Percentiles rank a stretch among this genome's conserved stretches.
Conservation (phyloP, 129 eudicot species). For the Centaurea solstitialis region DNA sequence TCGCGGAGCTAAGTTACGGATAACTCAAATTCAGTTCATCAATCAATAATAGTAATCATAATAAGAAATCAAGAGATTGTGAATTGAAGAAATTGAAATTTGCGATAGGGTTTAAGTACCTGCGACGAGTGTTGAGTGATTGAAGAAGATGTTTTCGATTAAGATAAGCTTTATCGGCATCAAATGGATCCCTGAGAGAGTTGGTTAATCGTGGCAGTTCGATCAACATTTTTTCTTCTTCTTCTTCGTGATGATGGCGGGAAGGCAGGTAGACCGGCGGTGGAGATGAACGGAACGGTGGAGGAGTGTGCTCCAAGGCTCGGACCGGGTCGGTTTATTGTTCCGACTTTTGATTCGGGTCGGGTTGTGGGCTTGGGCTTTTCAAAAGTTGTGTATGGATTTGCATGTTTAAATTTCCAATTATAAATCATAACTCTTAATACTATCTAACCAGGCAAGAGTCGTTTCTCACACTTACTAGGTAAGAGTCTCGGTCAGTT, state of each 20-base stretch:
- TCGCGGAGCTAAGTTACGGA: slow-evolving; percentile 43
- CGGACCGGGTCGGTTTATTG: slow-evolving; percentile 17
- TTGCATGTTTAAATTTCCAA: too few species aligned
- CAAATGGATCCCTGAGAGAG: slow-evolving; percentile 82
- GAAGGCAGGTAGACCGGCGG: slow-evolving; percentile 5
- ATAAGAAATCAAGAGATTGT: not conserved
- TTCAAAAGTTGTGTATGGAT: not conserved
- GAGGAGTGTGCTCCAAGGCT: slow-evolving; percentile 20
- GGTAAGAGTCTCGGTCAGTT: too few species aligned
- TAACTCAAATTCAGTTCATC: slow-evolving; percentile 20
- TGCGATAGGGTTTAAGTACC: slow-evolving; percentile 38
- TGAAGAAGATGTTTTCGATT: slow-evolving; percentile 66
- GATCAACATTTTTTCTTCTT: slow-evolving; percentile 52
- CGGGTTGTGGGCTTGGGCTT: not conserved
- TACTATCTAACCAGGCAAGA: too few species aligned
- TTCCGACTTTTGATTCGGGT: not conserved
- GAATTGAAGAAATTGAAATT: not conserved
- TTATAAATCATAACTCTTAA: too few species aligned
- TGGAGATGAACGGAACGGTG: not conserved
- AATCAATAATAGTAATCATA: not conserved
- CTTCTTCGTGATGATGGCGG: slow-evolving; percentile 34
- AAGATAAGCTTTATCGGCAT: slow-evolving; percentile 85
- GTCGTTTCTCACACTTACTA: too few species aligned
- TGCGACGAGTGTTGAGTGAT: slow-evolving; percentile 38
- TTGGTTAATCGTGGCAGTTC: slow-evolving; percentile 80